A percentile compares a stretch with the other conserved stretches of the same genome.
Conservation (phyloP, 805 yeast species). For the Metschnikowia koreensis region DNA sequence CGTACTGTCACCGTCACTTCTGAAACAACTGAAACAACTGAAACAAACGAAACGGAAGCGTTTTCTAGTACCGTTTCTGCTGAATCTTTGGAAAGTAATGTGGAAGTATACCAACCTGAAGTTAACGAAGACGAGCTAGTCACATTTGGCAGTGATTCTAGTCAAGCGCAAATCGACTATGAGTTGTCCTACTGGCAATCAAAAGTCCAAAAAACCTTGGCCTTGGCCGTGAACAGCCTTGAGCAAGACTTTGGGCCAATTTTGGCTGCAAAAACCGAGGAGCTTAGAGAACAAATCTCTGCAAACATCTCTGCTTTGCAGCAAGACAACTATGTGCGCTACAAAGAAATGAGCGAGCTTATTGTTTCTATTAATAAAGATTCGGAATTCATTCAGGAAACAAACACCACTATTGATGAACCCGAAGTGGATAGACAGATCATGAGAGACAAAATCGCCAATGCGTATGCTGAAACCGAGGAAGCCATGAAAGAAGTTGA, state of each 20-base stretch:
- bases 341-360: conserved; percentile 30
- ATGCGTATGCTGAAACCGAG: conserved; percentile 25
- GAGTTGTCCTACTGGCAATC: conserved; percentile 33
- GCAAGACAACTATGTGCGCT: conserved; percentile 26
- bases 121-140: conserved; percentile 2
- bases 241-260: conserved; percentile 31
- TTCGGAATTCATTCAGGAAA: conserved; percentile 26
- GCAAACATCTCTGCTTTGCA: conserved; percentile 29
- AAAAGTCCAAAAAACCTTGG: conserved; percentile 34
- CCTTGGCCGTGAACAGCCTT: conserved; percentile 33
- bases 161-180: conserved; percentile 25
- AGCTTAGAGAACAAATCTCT: conserved; percentile 25
- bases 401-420: conserved; percentile 13
- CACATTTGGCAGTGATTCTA: conserved; percentile 6
- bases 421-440: conserved; percentile 30
- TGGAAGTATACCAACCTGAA: neutral
- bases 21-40: neutral
- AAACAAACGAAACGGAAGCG: neutral
- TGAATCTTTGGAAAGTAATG: neutral
- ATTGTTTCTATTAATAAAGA: conserved; percentile 35
- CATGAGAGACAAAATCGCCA: conserved; percentile 34
- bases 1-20: conserved; percentile 6
- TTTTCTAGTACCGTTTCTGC: neutral
- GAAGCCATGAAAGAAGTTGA: conserved; percentile 24
- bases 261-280: conserved; percentile 24